A percentile compares a stretch with the other conserved stretches of the same genome.
These are phyloP conservation scores for Sedum album DNA, from an alignment of 164 flowering plant genomes.

Conservation along the genomic window DNA sequence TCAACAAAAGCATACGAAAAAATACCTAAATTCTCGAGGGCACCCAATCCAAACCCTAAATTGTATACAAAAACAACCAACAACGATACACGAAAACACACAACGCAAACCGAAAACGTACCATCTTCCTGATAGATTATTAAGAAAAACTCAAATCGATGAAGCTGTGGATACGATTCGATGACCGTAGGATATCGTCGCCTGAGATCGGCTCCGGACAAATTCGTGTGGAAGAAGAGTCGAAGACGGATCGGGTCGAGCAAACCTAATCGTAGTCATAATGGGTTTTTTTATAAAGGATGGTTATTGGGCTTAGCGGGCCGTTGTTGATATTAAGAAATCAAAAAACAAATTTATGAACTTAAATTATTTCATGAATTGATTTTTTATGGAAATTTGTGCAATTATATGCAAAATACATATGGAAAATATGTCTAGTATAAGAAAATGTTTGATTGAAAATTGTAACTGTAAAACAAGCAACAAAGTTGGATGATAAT, in stretches of 20 bases:
- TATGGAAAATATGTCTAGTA: not conserved
- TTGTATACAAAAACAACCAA: not conserved
- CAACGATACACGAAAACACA: not conserved
- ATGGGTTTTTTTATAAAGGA: no score
- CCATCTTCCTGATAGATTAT: not conserved
- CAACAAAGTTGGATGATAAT: no score
- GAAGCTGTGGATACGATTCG: not conserved
- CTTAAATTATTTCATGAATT: no score
- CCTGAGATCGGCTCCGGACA: not conserved
- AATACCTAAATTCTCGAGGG: not conserved
- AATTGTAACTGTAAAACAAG: not conserved
- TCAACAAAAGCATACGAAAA: not conserved
- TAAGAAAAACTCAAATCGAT: not conserved
- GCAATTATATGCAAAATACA: no score
- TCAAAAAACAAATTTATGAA: no score
- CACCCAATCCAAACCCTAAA: not conserved
- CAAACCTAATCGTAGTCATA: not conserved
- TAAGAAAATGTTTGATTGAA: not conserved
- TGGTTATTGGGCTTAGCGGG: not conserved
- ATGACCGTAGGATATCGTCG: not conserved
- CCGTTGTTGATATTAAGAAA: not conserved
- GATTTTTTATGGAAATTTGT: no score
- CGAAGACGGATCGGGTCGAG: not conserved
- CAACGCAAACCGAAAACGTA: not conserved
- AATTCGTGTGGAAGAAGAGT: not conserved